These are phyloP conservation scores for Aspergillus intermedius DNA, from an alignment of 2,329 filamentous ascomycete species.

Conservation along the genomic window DNA sequence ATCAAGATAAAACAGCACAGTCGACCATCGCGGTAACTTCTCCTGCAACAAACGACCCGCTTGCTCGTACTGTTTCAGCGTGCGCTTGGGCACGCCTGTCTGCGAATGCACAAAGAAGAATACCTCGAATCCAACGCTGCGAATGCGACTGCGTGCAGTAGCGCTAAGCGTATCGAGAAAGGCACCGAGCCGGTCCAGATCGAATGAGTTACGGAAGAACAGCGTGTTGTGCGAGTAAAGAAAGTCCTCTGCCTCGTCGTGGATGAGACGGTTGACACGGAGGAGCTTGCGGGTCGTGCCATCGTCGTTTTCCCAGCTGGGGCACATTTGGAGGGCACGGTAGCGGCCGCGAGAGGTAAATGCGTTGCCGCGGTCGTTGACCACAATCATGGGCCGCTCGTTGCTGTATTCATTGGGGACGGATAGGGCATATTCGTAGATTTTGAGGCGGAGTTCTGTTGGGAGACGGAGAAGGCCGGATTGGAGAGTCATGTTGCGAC, in stretches of 20 bases:
- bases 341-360: constrained; percentile 27
- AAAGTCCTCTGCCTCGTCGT: constrained; percentile 29
- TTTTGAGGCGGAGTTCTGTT: constrained; percentile 27
- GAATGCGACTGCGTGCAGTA: constrained; percentile 25
- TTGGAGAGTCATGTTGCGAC: too few relatives aligned
- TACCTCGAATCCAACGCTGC: constrained; percentile 31
- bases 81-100: constrained; percentile 27
- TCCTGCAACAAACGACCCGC: constrained; percentile 19
- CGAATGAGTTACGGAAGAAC: constrained; percentile 31
- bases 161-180: constrained; percentile 29
- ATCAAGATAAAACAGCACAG: constrained; percentile 28
- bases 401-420: constrained; percentile 25
- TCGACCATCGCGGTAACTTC: constrained; percentile 21
- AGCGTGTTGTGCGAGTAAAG: constrained; percentile 30
- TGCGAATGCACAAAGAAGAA: constrained; percentile 33
- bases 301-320: constrained; percentile 28
- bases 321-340: constrained; percentile 27
- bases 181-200: constrained; percentile 21
- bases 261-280: constrained; percentile 28
- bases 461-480: constrained; percentile 22
- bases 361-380: constrained; percentile 26
- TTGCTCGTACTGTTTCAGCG: constrained; percentile 23
- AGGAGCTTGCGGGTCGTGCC: constrained; percentile 26
- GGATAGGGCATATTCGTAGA: constrained; percentile 27
- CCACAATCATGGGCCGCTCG: constrained; percentile 26